Percentiles rank a stretch among this genome's conserved stretches.
Conservation (phyloP, 2,329 filamentous ascomycete species). For the Diaporthe sp. region DNA sequence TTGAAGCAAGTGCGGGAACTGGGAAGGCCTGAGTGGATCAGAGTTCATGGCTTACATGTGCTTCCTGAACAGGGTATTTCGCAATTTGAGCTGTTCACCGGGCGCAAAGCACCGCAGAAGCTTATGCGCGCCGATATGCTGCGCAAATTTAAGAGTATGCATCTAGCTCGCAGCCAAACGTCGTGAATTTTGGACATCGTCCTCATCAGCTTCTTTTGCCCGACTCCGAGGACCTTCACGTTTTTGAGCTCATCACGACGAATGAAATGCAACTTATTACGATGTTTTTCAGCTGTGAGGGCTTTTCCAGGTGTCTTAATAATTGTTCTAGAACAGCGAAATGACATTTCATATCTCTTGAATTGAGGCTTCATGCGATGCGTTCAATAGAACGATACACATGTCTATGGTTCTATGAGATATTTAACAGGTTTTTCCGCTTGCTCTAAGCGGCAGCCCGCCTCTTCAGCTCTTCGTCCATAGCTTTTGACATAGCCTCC, state of each 20-base stretch:
- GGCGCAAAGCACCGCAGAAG: conserved; percentile 66
- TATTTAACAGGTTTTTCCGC: too few species aligned
- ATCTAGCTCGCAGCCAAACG: neutral
- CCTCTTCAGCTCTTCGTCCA: neutral
- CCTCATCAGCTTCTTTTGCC: neutral
- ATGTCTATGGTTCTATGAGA: neutral
- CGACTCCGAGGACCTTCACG: too few species aligned
- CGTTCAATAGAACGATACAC: neutral
- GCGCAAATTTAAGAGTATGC: conserved; percentile 1
- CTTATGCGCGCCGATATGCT: conserved; percentile 57
- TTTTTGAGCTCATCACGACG: neutral
- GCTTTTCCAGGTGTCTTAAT: neutral
- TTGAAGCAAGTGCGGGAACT: conserved; percentile 65
- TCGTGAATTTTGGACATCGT: neutral
- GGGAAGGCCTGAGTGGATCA: conserved; percentile 65
- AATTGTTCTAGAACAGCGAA: neutral
- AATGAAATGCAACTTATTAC: neutral
- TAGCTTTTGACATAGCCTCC: conserved; percentile 8
- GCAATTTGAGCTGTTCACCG: conserved; percentile 73
- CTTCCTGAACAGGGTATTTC: conserved; percentile 72
- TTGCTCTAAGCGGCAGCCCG: neutral
- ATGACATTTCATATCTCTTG: neutral
- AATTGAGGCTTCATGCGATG: neutral
- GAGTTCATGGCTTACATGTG: conserved; percentile 70
- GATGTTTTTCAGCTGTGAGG: neutral